Conservation (phyloP, 176 grass and related monocot genomes). For the Triticum aestivum region IWGSC_CS_RefSeq_v2.1 NC_057814.1:537746393-537746892, state of each 20-base stretch:
- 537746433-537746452: slow-evolving; percentile 63
- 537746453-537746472: slow-evolving; percentile 53
- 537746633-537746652: background rate
- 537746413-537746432: slow-evolving; percentile 53
- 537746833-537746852: no score
- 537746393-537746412: slow-evolving; percentile 48
- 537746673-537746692: no score
- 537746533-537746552: slow-evolving; percentile 27
- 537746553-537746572: background rate
- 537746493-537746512: slow-evolving; percentile 47
- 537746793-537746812: no score
- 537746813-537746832: no score
- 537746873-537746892: no score
- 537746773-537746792: no score
- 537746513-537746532: slow-evolving; percentile 73
- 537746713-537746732: no score
- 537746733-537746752: no score
- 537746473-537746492: slow-evolving; percentile 35
- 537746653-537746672: no score
- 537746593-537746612: background rate
- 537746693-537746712: no score
- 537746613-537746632: background rate
- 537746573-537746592: background rate
- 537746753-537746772: no score
- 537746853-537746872: no score